Percentiles rank a stretch among this genome's conserved stretches.
Conservation (phyloP, 495 filamentous ascomycete genomes). For the Staphylotrichum tortipilum region DNA sequence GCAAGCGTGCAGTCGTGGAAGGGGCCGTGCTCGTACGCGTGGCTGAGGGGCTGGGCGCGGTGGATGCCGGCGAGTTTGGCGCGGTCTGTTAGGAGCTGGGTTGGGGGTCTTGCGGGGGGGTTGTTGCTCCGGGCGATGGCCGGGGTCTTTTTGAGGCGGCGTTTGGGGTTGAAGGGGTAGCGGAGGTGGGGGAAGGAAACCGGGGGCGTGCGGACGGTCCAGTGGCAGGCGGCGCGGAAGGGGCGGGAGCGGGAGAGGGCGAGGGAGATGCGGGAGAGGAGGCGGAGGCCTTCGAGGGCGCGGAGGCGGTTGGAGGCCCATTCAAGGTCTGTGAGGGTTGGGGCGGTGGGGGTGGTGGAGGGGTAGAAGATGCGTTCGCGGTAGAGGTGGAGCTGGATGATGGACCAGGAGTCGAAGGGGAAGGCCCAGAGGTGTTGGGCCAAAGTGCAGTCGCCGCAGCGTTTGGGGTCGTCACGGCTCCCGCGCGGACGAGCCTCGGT, state of each 20-base stretch:
- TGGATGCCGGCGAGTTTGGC: slow-evolving; percentile 38
- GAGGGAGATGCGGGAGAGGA: no score
- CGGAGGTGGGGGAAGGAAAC: no score
- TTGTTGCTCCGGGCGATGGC: no score
- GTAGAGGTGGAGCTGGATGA: slow-evolving; percentile 28
- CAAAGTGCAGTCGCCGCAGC: slow-evolving; percentile 33
- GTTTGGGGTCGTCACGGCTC: no score
- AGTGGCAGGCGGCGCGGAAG: no score
- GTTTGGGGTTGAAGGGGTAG: no score
- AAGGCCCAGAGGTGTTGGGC: slow-evolving; percentile 38
- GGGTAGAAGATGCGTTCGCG: slow-evolving; percentile 24
- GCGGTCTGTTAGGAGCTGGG: no score
- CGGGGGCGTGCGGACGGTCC: no score
- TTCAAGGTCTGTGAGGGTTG: neutral
- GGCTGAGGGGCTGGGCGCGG: slow-evolving; percentile 37
- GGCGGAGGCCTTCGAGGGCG: slow-evolving; percentile 22
- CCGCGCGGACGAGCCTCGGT: slow-evolving; percentile 33
- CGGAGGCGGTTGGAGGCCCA: slow-evolving; percentile 7
- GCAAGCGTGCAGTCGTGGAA: no score
- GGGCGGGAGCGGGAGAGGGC: no score
- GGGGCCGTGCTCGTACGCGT: slow-evolving; percentile 13
- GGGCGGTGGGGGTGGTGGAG: neutral
- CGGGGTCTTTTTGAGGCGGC: no score
- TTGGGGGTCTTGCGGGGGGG: no score
- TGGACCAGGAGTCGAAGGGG: slow-evolving; percentile 39